Conservation (phyloP, 306 rosid species). For the Cyclanthera cordifolia region DNA sequence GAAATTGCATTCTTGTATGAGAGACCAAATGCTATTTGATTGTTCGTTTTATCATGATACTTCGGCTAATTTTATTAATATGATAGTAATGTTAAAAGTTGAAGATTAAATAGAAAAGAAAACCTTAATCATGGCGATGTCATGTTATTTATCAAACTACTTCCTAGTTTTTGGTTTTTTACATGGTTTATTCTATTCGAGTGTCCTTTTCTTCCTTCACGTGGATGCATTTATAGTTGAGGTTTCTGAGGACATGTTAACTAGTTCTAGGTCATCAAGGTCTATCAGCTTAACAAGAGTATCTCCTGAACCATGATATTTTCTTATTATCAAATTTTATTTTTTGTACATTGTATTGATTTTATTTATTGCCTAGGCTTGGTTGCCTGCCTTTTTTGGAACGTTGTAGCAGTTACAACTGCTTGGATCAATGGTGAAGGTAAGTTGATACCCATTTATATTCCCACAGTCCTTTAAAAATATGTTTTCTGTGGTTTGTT, state of each 20-base stretch:
- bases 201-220: background rate
- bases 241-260: background rate
- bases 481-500: conserved; percentile 14
- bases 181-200: background rate
- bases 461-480: background rate
- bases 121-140: background rate
- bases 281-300: background rate
- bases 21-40: conserved; percentile 12
- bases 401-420: conserved; percentile 56
- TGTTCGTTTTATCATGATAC: conserved; percentile 12
- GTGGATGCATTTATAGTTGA: background rate
- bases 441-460: conserved; percentile 19
- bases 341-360: conserved; percentile 8
- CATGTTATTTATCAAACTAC: background rate
- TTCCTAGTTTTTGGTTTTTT: background rate
- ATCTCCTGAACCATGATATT: background rate
- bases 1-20: conserved; percentile 14
- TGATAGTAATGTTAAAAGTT: background rate
- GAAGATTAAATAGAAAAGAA: background rate
- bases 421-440: conserved; percentile 91
- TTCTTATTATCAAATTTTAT: background rate
- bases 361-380: conserved; percentile 47
- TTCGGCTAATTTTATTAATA: background rate
- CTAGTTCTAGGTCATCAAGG: background rate
- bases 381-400: conserved; percentile 63